These are phyloP conservation scores for Cystobasidium ongulense DNA, from an alignment of 768 basidiomycete genomes.

Conservation along the genomic window DNA sequence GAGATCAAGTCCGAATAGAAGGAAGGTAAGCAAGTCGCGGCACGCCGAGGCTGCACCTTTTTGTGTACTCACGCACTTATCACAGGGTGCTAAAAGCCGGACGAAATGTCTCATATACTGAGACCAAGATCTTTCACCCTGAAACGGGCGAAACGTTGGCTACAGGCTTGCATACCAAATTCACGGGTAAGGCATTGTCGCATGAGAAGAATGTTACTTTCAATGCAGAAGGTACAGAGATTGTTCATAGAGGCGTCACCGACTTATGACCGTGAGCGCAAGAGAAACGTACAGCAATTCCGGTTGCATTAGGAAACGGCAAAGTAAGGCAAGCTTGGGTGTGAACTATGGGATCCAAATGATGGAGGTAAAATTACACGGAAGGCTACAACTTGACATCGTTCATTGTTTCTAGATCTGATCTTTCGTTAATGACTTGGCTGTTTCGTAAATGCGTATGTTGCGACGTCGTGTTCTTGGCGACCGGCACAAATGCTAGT, in stretches of 20 bases:
- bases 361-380: neutral
- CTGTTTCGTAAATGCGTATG: neutral
- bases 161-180: slow-evolving; percentile 39
- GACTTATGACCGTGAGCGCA: neutral
- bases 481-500: neutral
- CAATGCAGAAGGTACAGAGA: slow-evolving; percentile 33
- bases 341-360: no score
- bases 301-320: no score
- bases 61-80: neutral
- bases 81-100: slow-evolving; percentile 29
- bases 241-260: slow-evolving; percentile 21
- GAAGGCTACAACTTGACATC: slow-evolving; percentile 6
- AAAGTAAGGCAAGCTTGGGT: no score
- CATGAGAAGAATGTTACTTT: slow-evolving; percentile 35
- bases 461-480: neutral
- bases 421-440: neutral
- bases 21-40: slow-evolving; percentile 17
- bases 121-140: slow-evolving; percentile 29
- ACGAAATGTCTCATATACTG: slow-evolving; percentile 38
- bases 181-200: slow-evolving; percentile 34
- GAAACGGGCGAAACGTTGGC: slow-evolving; percentile 37
- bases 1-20: slow-evolving; percentile 32
- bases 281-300: neutral
- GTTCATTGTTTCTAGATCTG: slow-evolving; percentile 9
- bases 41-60: neutral